Evolutionary conservation across 257 asterid species (phyloP), one percentile per base, ranked within the genome.

Genomic region (Przewalskia tangutica): DNA sequence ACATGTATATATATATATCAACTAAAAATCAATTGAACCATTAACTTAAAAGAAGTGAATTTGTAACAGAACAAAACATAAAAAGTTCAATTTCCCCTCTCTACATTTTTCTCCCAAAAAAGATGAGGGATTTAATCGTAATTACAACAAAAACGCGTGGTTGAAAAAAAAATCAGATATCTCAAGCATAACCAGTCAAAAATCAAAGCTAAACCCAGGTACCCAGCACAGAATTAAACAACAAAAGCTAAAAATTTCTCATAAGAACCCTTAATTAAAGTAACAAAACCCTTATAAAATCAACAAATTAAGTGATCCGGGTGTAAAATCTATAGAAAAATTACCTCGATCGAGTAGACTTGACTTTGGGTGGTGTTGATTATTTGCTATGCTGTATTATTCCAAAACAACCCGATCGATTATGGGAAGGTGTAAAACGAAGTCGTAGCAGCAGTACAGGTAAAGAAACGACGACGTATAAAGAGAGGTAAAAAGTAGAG

Each of bases 301-400:
- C 38, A 40, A 60, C 65, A 16, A 68, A 84, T 44, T 77, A 55
- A 60, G 66, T 87, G 88, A 70, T 86, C 83, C 81, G 64, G 71
- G 56, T 54, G n/a, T 77, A 80, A 87, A 86, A 86, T 68, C 81
- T 38, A 58, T 42, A 66, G 60, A 16, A 77, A 71, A 75, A 79
- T 62, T 77, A 92, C 92, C 92, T 89, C 89, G 90, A 92, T 91
- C 91, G 88, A 81, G 75, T 79, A 80, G 80, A 81, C 85, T 84
- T 85, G 85, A 90, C 90, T 88, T 84, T 62, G 71, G 17, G 50
- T 27, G 32, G 16, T 66, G 36, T 64, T n/a, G 10, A 11, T 12
- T 8, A 3, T 8, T 46, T 46, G 12, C 12, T 46, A 46, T 46
- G 53, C 12, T 46, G 8, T 46, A 46, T 46, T 0, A 12, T 14